Evolutionary conservation across 108 stramenopile genomes (phyloP).

Genomic region (Cyclotella baltica): DNA sequence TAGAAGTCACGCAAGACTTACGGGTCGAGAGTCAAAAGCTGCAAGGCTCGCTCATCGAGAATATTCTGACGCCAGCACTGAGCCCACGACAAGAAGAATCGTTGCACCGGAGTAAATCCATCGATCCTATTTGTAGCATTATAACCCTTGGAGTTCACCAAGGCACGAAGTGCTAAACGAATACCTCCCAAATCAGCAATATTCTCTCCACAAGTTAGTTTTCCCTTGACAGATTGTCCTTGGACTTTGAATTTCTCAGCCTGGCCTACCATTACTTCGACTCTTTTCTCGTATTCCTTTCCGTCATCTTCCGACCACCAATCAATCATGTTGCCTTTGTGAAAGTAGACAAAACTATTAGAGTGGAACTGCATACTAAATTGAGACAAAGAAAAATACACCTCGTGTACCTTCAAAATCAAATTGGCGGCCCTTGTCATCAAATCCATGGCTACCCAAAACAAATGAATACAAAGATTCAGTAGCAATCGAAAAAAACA

Average conservation of each 20-base stretch:
- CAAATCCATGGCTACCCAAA: constrained; percentile 92
- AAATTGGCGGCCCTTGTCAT: constrained; percentile 89
- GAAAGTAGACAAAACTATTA: too few species aligned
- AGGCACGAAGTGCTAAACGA: constrained; percentile 66
- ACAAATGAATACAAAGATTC: too few species aligned
- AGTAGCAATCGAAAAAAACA: too few species aligned
- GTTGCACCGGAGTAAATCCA: constrained; percentile 75
- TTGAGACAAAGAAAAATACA: too few species aligned
- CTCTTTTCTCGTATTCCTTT: constrained; percentile 71
- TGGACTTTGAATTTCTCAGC: constrained; percentile 73
- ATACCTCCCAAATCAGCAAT: constrained; percentile 84
- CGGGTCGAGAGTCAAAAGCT: constrained; percentile 84
- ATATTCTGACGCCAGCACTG: constrained; percentile 84
- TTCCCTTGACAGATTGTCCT: constrained; percentile 67
- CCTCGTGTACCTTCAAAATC: constrained; percentile 56
- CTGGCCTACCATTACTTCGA: constrained; percentile 83
- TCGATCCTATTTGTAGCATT: constrained; percentile 53
- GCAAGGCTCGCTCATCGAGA: constrained; percentile 74
- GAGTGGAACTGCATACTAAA: too few species aligned
- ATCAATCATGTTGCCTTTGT: constrained; percentile 82
- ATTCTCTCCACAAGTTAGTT: constrained; percentile 85
- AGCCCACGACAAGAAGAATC: constrained; percentile 83
- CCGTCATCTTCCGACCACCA: constrained; percentile 91
- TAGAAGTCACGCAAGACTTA: too few species aligned
- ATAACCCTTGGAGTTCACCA: constrained; percentile 51